phyloP scores from a whole-genome alignment of 1,139 yeast genomes.

The Arxiozyma bovina region DNA sequence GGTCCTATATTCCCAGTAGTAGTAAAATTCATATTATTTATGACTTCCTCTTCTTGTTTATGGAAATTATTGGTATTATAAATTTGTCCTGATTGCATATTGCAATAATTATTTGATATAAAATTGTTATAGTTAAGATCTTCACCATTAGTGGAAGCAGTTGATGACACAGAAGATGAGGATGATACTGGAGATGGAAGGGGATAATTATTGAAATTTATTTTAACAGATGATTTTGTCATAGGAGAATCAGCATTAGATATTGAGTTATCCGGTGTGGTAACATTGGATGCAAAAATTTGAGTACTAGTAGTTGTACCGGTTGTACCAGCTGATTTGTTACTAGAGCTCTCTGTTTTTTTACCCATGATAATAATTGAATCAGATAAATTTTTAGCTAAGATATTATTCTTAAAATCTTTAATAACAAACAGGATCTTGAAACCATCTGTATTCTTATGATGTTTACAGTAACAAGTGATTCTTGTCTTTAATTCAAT shows the following conservation, averaged over 20 bases:
- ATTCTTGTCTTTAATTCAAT: constrained; percentile 76
- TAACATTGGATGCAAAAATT: constrained; percentile 1
- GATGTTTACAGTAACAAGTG: constrained; percentile 94
- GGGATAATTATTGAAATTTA: neutral
- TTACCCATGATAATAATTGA: constrained; percentile 58
- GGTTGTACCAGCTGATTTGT: constrained; percentile 39
- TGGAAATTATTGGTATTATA: too few relatives aligned
- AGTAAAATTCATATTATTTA: neutral
- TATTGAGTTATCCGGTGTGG: neutral
- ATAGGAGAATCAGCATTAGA: neutral
- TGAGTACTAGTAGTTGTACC: neutral
- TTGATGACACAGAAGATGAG: neutral
- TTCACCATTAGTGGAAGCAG: constrained; percentile 6
- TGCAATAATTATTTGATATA: neutral
- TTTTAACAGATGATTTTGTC: neutral
- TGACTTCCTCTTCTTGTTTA: neutral
- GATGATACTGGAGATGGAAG: constrained; percentile 7
- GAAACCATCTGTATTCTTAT: constrained; percentile 76
- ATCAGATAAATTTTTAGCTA: constrained; percentile 64
- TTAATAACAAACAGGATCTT: constrained; percentile 58
- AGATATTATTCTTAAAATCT: constrained; percentile 48
- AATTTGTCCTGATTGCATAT: neutral
- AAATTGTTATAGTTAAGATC: neutral
- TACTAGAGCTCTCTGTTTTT: constrained; percentile 43
- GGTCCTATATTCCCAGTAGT: neutral